Evolutionary conservation across 2,329 filamentous ascomycete species (phyloP).

Genomic region (Fusarium chuoi): DNA sequence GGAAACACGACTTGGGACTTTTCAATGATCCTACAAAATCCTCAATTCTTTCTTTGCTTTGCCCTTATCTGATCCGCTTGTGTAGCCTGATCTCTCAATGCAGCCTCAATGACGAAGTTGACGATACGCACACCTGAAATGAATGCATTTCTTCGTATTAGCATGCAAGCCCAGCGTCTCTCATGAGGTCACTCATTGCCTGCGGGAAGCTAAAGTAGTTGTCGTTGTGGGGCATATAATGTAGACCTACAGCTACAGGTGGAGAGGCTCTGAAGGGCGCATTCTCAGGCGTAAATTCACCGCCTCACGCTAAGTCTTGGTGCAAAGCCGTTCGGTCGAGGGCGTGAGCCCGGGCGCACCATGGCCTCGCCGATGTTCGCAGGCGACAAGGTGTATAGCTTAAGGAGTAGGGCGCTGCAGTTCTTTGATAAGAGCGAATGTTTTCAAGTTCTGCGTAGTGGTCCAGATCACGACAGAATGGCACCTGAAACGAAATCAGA

Average conservation of each 20-base stretch:
- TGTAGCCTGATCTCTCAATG: rapidly evolving
- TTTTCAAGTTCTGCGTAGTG: not conserved
- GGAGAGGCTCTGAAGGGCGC: not conserved
- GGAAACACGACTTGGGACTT: not conserved
- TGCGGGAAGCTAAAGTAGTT: not conserved
- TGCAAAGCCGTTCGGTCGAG: rapidly evolving
- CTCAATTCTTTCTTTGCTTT: not conserved
- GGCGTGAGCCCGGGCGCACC: not conserved
- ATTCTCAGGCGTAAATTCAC: not conserved
- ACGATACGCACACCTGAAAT: rapidly evolving
- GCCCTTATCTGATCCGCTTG: rapidly evolving
- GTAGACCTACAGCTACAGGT: not conserved
- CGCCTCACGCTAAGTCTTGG: too few relatives aligned
- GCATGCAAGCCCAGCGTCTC: not conserved
- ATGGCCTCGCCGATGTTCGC: not conserved
- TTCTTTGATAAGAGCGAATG: not conserved
- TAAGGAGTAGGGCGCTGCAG: not conserved
- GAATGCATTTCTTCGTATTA: rapidly evolving
- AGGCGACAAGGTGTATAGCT: rapidly evolving
- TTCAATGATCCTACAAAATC: rapidly evolving
- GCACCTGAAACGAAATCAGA: not conserved
- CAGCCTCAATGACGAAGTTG: rapidly evolving
- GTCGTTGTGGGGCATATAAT: not conserved
- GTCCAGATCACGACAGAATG: not conserved
- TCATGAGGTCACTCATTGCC: rapidly evolving